Conservation (phyloP, 2,329 filamentous ascomycete genomes). For the Ceratocystis ficicola region DNA sequence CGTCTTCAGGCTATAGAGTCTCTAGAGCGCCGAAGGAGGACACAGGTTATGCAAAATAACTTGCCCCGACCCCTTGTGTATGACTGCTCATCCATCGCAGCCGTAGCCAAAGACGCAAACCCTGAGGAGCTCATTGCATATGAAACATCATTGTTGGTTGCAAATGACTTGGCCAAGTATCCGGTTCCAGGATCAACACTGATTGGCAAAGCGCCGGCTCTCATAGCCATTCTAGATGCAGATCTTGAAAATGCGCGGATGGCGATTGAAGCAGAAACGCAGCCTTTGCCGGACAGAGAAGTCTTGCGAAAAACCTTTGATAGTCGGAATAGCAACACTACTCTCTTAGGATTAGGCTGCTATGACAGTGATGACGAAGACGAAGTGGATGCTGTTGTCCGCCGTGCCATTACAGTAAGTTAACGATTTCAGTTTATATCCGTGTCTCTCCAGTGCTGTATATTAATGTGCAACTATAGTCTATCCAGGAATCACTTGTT, state of each 20-base stretch:
- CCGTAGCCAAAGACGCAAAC: conserved; percentile 41
- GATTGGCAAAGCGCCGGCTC: conserved; percentile 44
- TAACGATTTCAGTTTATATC: neutral
- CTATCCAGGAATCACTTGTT: conserved; percentile 60
- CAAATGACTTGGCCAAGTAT: conserved; percentile 65
- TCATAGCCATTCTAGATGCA: conserved; percentile 58
- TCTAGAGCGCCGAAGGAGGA: conserved; percentile 69
- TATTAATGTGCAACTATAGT: conserved; percentile 32
- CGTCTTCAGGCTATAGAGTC: conserved; percentile 60
- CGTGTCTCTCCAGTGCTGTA: neutral
- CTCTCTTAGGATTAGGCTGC: conserved; percentile 68
- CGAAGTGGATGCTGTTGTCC: conserved; percentile 51
- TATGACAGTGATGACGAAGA: conserved; percentile 68
- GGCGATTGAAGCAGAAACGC: conserved; percentile 60
- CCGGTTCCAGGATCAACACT: conserved; percentile 57
- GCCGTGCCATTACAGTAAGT: conserved; percentile 61
- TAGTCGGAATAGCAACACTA: conserved; percentile 39
- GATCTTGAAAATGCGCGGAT: conserved; percentile 63
- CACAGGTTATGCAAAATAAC: conserved; percentile 77
- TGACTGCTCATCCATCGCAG: conserved; percentile 55
- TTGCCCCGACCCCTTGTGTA: conserved; percentile 66
- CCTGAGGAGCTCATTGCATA: conserved; percentile 58
- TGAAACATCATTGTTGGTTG: conserved; percentile 69
- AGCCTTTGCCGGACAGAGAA: conserved; percentile 36
- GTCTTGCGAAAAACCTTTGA: conserved; percentile 45